Evolutionary conservation across 768 basidiomycete genomes (phyloP), one percentile per base, ranked within the genome.

Genomic region (Mycena belliarum): DNA sequence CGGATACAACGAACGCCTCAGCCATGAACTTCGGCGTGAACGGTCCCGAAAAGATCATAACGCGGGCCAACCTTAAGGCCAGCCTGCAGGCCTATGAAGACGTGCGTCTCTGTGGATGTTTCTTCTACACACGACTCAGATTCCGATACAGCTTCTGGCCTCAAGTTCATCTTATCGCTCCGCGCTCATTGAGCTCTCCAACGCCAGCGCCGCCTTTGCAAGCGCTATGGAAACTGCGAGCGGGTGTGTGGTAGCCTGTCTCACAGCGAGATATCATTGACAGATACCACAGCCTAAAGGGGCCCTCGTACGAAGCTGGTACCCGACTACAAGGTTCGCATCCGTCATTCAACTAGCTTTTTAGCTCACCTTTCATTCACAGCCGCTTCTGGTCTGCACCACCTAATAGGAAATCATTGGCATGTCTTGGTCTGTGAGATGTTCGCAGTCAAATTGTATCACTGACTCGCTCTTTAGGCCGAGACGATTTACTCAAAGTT

Each of bases 381-480:
- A 63, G 93, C 91, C 26, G 86, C 91, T 25, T 87, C 90, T 20
- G 95, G 95, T 6, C 75, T 98, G 42, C 93, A 96, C 71, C 91
- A 95, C 71, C 82, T 98, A 63, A 87, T 96, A 64, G 87, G 89
- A 48, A 96, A 95, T 69, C 92, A 95, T 63, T 94, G 91, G 83
- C 92, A 94, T 71, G 85, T 98, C 55, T 76, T 98, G 69, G 93
- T 93, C 60, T 59, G 86, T 79, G 10, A 55, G 52, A 42, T 52
- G 38, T 12, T 33, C 50, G 24, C 24, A 18, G 8, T 26, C 16
- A 37, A 43, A 14, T 3, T 2, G 15, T 49, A 33, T 1, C 16
- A 24, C 47, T 52, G 12, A 60, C 20, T 48, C 49, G 20, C 28
- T 48, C 50, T 24, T 23, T 61, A 95, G 93, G 87, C 91, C 10